phyloP scores from a whole-genome alignment of 805 yeast species.

The Candida arabinofermentans region DNA sequence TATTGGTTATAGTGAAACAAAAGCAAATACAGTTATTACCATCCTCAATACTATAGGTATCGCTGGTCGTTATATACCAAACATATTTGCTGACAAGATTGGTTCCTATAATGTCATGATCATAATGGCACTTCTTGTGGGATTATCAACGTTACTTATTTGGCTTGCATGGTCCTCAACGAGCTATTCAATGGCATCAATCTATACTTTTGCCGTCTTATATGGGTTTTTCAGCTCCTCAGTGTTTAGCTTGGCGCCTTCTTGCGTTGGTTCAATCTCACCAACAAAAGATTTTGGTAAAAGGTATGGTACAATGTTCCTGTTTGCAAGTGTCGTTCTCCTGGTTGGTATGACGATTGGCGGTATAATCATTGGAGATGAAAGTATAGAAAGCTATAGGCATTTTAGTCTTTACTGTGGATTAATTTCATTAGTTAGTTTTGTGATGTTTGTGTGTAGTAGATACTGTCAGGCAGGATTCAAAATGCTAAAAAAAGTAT shows the following conservation, averaged over 20 bases:
- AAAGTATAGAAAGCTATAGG: constrained; percentile 29
- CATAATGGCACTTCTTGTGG: constrained; percentile 29
- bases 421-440: constrained; percentile 35
- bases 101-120: constrained; percentile 43
- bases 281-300: constrained; percentile 60
- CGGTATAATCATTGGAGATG: constrained; percentile 39
- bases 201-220: constrained; percentile 47
- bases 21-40: constrained; percentile 35
- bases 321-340: constrained; percentile 28
- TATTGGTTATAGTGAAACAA: constrained; percentile 37
- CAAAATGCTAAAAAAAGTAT: constrained; percentile 20
- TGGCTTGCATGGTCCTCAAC: constrained; percentile 56
- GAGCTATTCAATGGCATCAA: constrained; percentile 20
- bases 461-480: constrained; percentile 43
- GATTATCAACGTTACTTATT: constrained; percentile 37
- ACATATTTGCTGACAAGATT: constrained; percentile 35
- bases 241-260: constrained; percentile 56
- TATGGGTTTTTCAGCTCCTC: constrained; percentile 58
- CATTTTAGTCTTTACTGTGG: constrained; percentile 44
- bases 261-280: constrained; percentile 54
- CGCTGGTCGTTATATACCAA: constrained; percentile 39
- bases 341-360: constrained; percentile 40
- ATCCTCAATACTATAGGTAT: constrained; percentile 36
- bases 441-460: constrained; percentile 35
- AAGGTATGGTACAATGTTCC: constrained; percentile 59